Evolutionary conservation across 352 stramenopile species (phyloP), one percentile per base, ranked within the genome.

Genomic region (Pythium phragmitis): DNA sequence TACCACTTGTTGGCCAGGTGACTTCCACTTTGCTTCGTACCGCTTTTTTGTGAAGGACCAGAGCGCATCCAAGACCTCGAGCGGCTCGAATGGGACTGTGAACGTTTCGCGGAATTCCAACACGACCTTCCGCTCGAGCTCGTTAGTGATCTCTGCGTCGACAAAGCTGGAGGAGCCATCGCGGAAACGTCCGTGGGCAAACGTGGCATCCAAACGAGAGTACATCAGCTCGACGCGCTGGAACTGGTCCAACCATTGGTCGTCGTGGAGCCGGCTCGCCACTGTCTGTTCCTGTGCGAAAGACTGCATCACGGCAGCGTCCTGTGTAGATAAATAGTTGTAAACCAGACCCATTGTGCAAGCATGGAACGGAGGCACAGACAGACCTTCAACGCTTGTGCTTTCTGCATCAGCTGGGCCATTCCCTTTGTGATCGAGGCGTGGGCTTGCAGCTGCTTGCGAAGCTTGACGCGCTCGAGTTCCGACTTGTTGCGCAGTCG

Each of bases 371-470:
- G 4, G 26, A 28, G 26, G 26, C 26, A 28, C 1, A 7, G 1
- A 39, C 39, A 13, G 28, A 30, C 52, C 7, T 60, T 28, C 3
- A 60, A 5, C 3, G 54, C 51, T 12, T 61, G n/a, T 6, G 60
- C 60, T 23, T 47, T 33, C 26, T 51, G 51, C 42, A 67, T 67
- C 34, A 61, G 34, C 36, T 61, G 58, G 36, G 69, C 57, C 17
- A 79, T 46, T 50, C 67, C 48, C 39, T 65, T 66, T 0, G 63
- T 66, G 11, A 79, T 62, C 63, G 50, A 53, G 34, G 72, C 41
- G 5, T 79, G 72, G 1, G 63, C 54, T 49, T 76, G 45, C 17
- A 79, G 28, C 6, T 58, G 41, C 30, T 70, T 58, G 9, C 52
- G 48, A 9, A 79, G 48, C 36, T 46, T 65, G 13, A 34, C 17